Evolutionary conservation across 2,329 filamentous ascomycete species (phyloP).

Genomic region (Dothistroma septosporum): DNA sequence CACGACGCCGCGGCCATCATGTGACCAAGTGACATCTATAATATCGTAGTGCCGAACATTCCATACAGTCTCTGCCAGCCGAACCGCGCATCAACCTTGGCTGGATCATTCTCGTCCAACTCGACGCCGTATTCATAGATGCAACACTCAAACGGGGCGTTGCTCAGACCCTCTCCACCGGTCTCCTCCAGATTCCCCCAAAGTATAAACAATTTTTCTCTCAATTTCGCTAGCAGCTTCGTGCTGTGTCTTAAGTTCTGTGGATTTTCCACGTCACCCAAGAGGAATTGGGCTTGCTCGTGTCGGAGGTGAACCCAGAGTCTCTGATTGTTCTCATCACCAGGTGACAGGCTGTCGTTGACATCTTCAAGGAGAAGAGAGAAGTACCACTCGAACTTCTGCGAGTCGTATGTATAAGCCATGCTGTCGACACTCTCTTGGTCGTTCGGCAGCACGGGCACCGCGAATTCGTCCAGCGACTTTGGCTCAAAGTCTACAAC

Average conservation of each 20-base stretch:
- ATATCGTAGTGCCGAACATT: constrained; percentile 30
- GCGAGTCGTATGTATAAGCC: constrained; percentile 37
- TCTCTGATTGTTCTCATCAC: not conserved
- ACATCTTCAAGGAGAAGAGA: constrained; percentile 72
- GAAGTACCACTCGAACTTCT: constrained; percentile 78
- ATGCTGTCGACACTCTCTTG: constrained; percentile 14
- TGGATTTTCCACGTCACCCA: constrained; percentile 51
- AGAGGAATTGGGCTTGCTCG: constrained; percentile 52
- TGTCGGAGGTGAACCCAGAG: constrained; percentile 68
- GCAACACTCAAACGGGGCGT: constrained; percentile 45
- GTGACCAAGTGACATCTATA: constrained; percentile 4
- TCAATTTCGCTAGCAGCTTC: constrained; percentile 50
- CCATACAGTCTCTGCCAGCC: constrained; percentile 34
- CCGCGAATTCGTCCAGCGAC: constrained; percentile 66
- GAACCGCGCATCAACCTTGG: constrained; percentile 14
- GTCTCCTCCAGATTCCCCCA: constrained; percentile 82
- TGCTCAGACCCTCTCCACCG: constrained; percentile 24
- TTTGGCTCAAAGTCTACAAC: constrained; percentile 76
- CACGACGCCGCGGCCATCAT: not conserved
- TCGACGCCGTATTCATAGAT: constrained; percentile 43
- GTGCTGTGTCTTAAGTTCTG: constrained; percentile 57
- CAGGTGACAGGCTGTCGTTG: constrained; percentile 15
- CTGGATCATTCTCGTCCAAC: constrained; percentile 27
- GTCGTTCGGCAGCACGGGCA: constrained; percentile 33
- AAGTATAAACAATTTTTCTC: constrained; percentile 68